These are phyloP conservation scores for Entomortierella parvispora DNA, from an alignment of 192 early-diverging fungal genomes.

Conservation along the genomic window DNA sequence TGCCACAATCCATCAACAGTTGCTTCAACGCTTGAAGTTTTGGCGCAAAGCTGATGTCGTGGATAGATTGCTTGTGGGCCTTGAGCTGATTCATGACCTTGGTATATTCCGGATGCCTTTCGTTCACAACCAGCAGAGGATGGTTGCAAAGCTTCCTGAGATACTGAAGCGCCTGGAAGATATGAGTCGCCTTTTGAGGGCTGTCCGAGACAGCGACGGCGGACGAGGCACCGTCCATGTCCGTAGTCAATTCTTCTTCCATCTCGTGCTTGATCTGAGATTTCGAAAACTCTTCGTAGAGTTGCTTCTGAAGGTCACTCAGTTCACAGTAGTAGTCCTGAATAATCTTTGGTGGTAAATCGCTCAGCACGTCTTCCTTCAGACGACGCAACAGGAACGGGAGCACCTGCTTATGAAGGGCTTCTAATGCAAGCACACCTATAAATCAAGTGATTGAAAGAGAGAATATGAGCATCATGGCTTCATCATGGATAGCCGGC, in stretches of 20 bases:
- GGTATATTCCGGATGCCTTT: conserved; percentile 86
- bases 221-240: conserved; percentile 40
- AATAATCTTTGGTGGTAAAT: conserved; percentile 99
- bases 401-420: conserved; percentile 94
- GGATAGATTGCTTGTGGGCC: conserved; percentile 64
- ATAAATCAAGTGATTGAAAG: too few relatives aligned
- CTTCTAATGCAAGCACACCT: conserved; percentile 90
- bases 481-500: background rate
- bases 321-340: conserved; percentile 99
- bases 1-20: conserved; percentile 93
- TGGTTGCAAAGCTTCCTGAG: conserved; percentile 96
- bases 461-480: background rate
- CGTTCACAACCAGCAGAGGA: conserved; percentile 89
- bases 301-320: conserved; percentile 82
- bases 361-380: conserved; percentile 97
- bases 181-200: conserved; percentile 71
- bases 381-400: conserved; percentile 95
- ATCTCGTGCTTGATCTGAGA: conserved; percentile 65
- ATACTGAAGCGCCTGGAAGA: conserved; percentile 99
- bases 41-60: conserved; percentile 84
- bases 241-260: conserved; percentile 58
- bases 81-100: conserved; percentile 72
- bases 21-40: conserved; percentile 94
- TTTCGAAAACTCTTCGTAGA: conserved; percentile 95
- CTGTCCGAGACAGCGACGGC: conserved; percentile 4